Evolutionary conservation across 345 rosid species (phyloP).

Genomic region (Dovyalis caffra): DNA sequence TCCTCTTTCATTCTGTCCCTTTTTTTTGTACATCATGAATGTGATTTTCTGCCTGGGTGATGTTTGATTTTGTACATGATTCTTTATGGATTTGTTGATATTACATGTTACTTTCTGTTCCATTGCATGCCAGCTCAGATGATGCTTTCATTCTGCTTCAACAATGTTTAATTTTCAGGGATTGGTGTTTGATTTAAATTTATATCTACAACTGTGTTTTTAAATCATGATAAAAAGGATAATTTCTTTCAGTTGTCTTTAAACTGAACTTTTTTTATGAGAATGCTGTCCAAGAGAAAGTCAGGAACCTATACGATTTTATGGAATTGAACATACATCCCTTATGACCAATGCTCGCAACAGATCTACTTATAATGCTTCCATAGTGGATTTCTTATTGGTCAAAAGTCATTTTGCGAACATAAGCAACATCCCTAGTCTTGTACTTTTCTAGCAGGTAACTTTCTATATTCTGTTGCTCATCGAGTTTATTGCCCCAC

Average conservation of each 20-base stretch:
- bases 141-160: not conserved
- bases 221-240: not conserved
- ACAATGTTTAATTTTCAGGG: not conserved
- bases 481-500: slow-evolving; percentile 22
- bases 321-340: not conserved
- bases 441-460: slow-evolving; percentile 2
- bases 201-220: not conserved
- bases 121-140: not conserved
- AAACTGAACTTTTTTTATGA: not conserved
- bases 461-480: slow-evolving; percentile 3
- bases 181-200: not conserved
- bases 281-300: slow-evolving; percentile 1
- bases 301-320: not conserved
- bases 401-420: not conserved
- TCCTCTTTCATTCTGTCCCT: no score
- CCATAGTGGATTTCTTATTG: not conserved
- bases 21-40: no score
- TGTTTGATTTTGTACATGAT: no score
- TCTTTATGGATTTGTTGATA: no score
- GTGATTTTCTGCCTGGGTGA: no score
- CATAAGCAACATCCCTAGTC: not conserved
- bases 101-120: no score
- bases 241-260: not conserved
- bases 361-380: slow-evolving; percentile 5
- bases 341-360: not conserved